Evolutionary conservation across 257 asterid species (phyloP), one percentile per base, ranked within the genome.

Genomic region (Przewalskia tangutica): DNA sequence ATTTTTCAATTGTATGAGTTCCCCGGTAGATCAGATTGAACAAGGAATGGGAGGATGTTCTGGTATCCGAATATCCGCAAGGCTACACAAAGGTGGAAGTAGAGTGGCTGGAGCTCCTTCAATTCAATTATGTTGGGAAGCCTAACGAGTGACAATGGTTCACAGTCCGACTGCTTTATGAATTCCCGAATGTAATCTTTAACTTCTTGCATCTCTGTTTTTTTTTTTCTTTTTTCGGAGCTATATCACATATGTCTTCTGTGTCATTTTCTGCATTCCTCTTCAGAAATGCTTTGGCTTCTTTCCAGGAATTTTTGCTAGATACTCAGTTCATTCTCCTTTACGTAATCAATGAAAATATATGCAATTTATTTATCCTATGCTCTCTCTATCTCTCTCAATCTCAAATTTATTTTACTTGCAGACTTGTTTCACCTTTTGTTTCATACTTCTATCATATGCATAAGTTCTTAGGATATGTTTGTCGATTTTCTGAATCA

Each of bases 201-300:
- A 63, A 27, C 70, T 20, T 20, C 2, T 32, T 27, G 44, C 70
- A 63, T 27, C 70, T 59, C 70, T 63, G 18, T n/a, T 11, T 63
- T 5, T 63, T 5, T 11, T 32, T 0, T 10, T 63, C 1, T 27
- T 27, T 27, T 27, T 27, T 27, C 1, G 1, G n/a, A 63, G 9
- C 5, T 63, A 63, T 27, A 6, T 46, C 58, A 5, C 58, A 18
- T 18, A 18, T 46, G 59, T 6, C 40, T 58, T 78, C 18, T 56
- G 81, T 77, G 38, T 18, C 40, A 78, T 36, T 32, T 77, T 55
- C 32, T 60, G 42, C 81, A 54, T 56, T 55, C 81, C 81, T n/a
- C 10, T 38, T n/a, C 68, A 17, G 70, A 58, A 34, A 9, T 56
- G 18, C 8, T 60, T 77, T 38, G 1, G 20, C 56, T 56, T 78